Base-by-base conservation (phyloP, 2,329 filamentous ascomycete genomes). In the Hypoxylon sp. region DNA sequence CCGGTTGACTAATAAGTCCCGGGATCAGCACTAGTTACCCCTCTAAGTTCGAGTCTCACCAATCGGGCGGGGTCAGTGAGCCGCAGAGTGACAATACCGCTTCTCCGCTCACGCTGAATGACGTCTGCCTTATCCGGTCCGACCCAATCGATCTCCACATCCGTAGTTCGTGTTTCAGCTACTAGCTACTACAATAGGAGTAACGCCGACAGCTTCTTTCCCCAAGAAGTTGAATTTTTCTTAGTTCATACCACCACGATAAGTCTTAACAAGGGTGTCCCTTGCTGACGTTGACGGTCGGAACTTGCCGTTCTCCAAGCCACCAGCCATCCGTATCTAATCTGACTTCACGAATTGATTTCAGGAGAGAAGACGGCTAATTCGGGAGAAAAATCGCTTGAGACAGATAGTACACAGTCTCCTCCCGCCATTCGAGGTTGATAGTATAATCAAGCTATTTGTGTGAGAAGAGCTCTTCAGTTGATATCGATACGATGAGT, bases 401-500 rank as follows among this genome's bases (percentile, higher is more conserved):
- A 23, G 11, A 34, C 13, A 14, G 38, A 34, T 23, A 49, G 7
- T 21, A 4, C 9, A 23, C 53, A 32, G 28, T 30, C 21, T 48
- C 17, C 46, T 38, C 19, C 17, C 32, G 53, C 36, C 38, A 53
- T 28, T 36, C 38, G 48, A 17, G 30, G 23, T 17, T 7, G 28
- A 34, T 19, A 60, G 23, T 56, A 43, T 56, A 48, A 61, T 28
- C 41, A 14, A 2, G 38, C 19, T 3, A 5, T n/a, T 13, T 17
- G 21, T 49, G 45, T 49, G 11, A 28, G 9, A 46, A 61, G 32
- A 23, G 13, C n/a, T 28, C 59, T 52, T 61, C 59, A 43, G 43
- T 28, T 19, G 49, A 11, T 17, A 34, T 52, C 53, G 56, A 23
- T 71, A 71, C 43, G 25, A 76, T 76, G 75, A 58, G 62, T 48